phyloP scores from a whole-genome alignment of 805 yeast species.

The Myxozyma nipponensis region DNA sequence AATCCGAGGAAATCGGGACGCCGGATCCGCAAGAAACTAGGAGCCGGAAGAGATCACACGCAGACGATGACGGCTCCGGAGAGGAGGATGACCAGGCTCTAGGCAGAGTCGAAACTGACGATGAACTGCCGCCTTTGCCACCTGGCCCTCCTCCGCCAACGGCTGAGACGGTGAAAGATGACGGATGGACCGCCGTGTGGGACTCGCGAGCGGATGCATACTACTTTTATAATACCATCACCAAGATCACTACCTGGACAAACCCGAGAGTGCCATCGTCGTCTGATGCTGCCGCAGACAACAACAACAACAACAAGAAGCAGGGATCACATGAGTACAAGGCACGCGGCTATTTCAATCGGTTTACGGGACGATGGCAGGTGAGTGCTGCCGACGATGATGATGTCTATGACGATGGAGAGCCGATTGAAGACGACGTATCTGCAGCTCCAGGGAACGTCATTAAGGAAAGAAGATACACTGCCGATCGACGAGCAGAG shows the following conservation, averaged over 20 bases:
- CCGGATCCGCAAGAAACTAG: too few species aligned
- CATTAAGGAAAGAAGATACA: background rate
- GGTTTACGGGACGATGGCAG: constrained; percentile 24
- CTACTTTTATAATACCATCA: constrained; percentile 31
- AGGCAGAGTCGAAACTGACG: constrained; percentile 1
- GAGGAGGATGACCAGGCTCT: background rate
- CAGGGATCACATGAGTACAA: constrained; percentile 1
- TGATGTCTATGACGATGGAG: constrained; percentile 8
- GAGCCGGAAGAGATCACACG: too few species aligned
- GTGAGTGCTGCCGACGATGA: background rate
- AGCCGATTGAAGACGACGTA: constrained; percentile 2
- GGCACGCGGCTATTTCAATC: constrained; percentile 21
- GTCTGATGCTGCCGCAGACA: background rate
- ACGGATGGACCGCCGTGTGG: constrained; percentile 33
- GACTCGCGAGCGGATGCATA: constrained; percentile 26
- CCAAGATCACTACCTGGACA: constrained; percentile 32
- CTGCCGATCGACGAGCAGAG: constrained; percentile 10
- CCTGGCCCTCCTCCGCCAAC: constrained; percentile 27
- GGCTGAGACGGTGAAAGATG: constrained; percentile 22
- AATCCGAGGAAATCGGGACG: too few species aligned
- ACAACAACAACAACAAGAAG: too few species aligned
- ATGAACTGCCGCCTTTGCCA: constrained; percentile 26
- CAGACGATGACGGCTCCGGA: too few species aligned
- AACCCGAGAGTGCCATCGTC: constrained; percentile 24
- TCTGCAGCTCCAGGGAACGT: background rate